Percentiles rank a stretch among this genome's conserved stretches.
phyloP scores from a whole-genome alignment of 331 rosid species.

The Malus hybrid region DNA sequence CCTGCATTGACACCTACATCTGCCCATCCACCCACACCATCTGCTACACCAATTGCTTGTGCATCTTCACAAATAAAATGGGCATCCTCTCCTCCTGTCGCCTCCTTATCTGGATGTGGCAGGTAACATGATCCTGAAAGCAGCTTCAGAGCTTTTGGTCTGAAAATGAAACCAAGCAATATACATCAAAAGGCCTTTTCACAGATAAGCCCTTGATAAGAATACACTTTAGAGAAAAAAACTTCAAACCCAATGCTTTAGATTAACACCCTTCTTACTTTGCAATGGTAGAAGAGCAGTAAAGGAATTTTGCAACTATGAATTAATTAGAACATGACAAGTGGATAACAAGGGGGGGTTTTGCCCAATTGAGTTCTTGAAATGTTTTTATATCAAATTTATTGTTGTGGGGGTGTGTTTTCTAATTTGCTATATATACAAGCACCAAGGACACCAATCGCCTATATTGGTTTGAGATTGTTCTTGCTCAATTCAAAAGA shows the following conservation, averaged over 20 bases:
- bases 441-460: background rate
- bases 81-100: conserved; percentile 96
- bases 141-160: conserved; percentile 55
- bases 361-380: no score
- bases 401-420: no score
- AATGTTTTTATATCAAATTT: no score
- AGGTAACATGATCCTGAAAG: conserved; percentile 82
- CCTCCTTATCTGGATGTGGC: conserved; percentile 95
- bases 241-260: no score
- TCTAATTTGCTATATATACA: background rate
- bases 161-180: conserved; percentile 23
- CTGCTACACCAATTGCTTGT: conserved; percentile 91
- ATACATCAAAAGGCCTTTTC: background rate
- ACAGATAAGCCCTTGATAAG: no score
- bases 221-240: no score
- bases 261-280: no score
- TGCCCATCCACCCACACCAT: conserved; percentile 99
- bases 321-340: no score
- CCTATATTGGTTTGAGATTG: background rate
- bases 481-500: background rate
- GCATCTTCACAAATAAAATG: conserved; percentile 81
- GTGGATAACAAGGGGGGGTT: no score
- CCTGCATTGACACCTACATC: conserved; percentile 94
- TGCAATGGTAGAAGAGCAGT: no score
- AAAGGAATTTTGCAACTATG: no score